These are phyloP conservation scores for Paraphysoderma sedebokerense DNA, from an alignment of 371 early-diverging fungal genomes.

Conservation along the genomic window DNA sequence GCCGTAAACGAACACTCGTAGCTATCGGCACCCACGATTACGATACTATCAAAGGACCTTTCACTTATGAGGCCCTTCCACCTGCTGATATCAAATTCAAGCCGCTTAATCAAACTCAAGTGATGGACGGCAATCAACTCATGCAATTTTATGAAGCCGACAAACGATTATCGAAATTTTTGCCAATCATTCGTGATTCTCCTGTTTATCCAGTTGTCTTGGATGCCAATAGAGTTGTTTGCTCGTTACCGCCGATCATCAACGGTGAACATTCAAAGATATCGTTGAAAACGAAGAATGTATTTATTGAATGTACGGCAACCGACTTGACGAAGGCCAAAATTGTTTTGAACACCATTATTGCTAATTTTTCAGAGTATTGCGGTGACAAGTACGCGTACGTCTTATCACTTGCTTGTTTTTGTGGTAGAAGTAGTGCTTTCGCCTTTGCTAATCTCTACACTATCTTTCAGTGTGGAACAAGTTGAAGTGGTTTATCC, in stretches of 20 bases:
- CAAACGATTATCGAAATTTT: slow-evolving; percentile 72
- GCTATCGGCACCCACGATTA: slow-evolving; percentile 99
- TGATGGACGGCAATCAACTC: slow-evolving; percentile 72
- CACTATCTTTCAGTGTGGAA: slow-evolving; percentile 47
- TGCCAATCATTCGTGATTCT: slow-evolving; percentile 79
- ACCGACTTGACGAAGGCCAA: slow-evolving; percentile 92
- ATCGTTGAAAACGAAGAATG: slow-evolving; percentile 83
- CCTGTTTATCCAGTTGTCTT: slow-evolving; percentile 87
- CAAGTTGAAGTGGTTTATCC: slow-evolving; percentile 80
- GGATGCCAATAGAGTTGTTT: slow-evolving; percentile 67
- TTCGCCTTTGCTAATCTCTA: slow-evolving; percentile 3
- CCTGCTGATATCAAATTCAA: slow-evolving; percentile 84
- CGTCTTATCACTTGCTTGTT: slow-evolving; percentile 7
- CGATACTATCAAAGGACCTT: slow-evolving; percentile 85
- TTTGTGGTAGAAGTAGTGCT: not conserved
- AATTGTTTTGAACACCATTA: slow-evolving; percentile 78
- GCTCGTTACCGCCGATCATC: slow-evolving; percentile 99
- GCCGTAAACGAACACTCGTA: slow-evolving; percentile 89
- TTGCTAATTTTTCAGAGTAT: slow-evolving; percentile 88
- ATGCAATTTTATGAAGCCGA: slow-evolving; percentile 81
- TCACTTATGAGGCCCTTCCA: slow-evolving; percentile 82
- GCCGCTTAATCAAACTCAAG: slow-evolving; percentile 84
- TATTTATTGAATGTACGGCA: slow-evolving; percentile 98
- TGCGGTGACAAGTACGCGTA: slow-evolving; percentile 75
- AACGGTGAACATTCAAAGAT: slow-evolving; percentile 98